Evolutionary conservation across 768 basidiomycete genomes (phyloP).

Genomic region (Tylopilus cervinicoccineus): DNA sequence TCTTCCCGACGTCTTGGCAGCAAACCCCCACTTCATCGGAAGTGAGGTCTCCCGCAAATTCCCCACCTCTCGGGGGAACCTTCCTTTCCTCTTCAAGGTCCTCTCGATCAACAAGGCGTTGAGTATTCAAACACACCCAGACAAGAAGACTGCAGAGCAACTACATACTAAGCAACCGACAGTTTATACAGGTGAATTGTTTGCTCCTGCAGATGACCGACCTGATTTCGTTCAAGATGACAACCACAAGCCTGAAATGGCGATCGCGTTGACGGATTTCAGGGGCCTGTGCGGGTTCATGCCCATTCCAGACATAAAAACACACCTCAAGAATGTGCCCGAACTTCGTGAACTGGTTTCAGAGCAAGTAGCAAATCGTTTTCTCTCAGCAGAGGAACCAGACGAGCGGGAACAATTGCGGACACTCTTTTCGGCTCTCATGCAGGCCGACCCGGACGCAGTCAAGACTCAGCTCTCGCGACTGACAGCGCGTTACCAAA

Average conservation of each 20-base stretch:
- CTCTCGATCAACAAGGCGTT: constrained; percentile 86
- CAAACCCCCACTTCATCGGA: constrained; percentile 69
- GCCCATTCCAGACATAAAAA: constrained; percentile 69
- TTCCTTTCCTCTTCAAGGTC: constrained; percentile 92
- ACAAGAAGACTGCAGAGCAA: constrained; percentile 73
- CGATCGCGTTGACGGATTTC: constrained; percentile 92
- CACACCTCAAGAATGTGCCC: constrained; percentile 61
- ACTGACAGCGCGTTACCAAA: constrained; percentile 62
- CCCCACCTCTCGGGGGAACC: constrained; percentile 54
- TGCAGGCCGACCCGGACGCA: constrained; percentile 62
- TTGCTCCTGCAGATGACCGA: not conserved
- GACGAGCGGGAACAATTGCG: constrained; percentile 53
- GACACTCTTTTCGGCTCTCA: constrained; percentile 75
- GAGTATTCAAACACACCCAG: constrained; percentile 90
- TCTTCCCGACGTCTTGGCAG: constrained; percentile 59
- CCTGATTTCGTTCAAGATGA: constrained; percentile 52
- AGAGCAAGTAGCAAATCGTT: constrained; percentile 44
- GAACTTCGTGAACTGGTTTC: constrained; percentile 78
- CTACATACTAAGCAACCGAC: constrained; percentile 68
- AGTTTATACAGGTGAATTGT: constrained; percentile 80
- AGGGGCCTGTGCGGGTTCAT: constrained; percentile 90
- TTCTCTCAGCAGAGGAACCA: constrained; percentile 40
- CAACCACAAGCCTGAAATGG: constrained; percentile 99
- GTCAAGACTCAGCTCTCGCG: constrained; percentile 52
- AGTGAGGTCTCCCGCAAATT: constrained; percentile 50